A percentile compares a stretch with the other conserved stretches of the same genome.
These are phyloP conservation scores for Globisporangium ultimum DNA, from an alignment of 352 stramenopile species.

Conservation along the genomic window DNA sequence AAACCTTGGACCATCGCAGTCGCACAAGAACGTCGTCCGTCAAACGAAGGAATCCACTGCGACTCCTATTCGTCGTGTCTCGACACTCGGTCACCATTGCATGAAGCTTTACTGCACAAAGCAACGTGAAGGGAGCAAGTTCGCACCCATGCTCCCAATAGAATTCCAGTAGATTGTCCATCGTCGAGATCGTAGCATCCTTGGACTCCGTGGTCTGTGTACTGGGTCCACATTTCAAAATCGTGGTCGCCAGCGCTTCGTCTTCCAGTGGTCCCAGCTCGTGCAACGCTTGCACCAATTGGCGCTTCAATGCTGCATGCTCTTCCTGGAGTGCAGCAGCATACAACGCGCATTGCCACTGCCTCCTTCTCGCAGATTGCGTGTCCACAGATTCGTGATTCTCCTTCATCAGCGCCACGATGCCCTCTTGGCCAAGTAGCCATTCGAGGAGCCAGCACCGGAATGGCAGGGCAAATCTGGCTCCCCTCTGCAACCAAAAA, in stretches of 20 bases:
- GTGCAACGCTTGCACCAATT: conserved; percentile 25
- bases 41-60: conserved; percentile 11
- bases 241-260: not conserved
- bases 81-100: conserved; percentile 15
- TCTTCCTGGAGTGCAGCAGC: conserved; percentile 31
- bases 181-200: conserved; percentile 9
- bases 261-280: conserved; percentile 3
- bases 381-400: conserved; percentile 2
- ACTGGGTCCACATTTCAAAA: not conserved
- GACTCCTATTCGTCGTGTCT: conserved; percentile 3
- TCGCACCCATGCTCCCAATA: conserved; percentile 31
- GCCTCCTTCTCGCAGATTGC: not conserved
- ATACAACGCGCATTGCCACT: conserved; percentile 34
- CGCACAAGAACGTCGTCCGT: conserved; percentile 24
- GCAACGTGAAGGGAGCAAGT: conserved; percentile 25
- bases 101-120: conserved; percentile 46
- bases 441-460: conserved; percentile 34
- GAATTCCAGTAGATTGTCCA: conserved; percentile 38
- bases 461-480: conserved; percentile 16
- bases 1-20: conserved; percentile 33
- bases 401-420: not conserved
- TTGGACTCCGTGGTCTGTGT: not conserved
- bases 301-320: conserved; percentile 18
- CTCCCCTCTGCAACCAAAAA: conserved; percentile 25
- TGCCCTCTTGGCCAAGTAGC: conserved; percentile 7